phyloP scores from a whole-genome alignment of 1,284 basidiomycete genomes.

The Sporisorium reilianum region DNA sequence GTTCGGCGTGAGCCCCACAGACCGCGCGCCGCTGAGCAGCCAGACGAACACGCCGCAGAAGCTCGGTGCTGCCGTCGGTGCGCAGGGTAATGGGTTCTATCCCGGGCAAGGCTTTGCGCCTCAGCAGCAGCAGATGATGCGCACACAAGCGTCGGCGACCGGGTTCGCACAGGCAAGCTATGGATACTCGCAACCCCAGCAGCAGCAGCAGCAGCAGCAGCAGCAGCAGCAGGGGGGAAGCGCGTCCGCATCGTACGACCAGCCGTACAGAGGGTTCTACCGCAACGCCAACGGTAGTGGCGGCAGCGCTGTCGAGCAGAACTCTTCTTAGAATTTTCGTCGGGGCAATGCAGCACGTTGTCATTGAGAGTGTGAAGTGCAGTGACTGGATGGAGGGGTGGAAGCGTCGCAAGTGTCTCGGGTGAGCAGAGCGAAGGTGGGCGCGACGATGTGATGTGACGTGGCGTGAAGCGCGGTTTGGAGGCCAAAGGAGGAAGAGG shows the following conservation, averaged over 20 bases:
- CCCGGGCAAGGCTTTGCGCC: background rate
- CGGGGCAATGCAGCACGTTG: too few species aligned
- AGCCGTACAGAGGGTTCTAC: slow-evolving; percentile 23
- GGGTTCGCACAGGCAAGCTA: background rate
- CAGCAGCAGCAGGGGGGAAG: slow-evolving; percentile 1
- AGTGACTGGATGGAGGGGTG: too few species aligned
- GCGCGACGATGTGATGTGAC: too few species aligned
- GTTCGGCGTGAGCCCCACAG: slow-evolving; percentile 23
- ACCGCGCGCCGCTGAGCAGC: slow-evolving; percentile 13
- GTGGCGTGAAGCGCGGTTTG: too few species aligned
- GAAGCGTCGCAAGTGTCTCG: too few species aligned
- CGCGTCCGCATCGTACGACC: slow-evolving; percentile 24
- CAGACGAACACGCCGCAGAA: slow-evolving; percentile 30
- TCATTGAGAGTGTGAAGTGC: too few species aligned
- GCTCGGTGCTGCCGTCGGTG: slow-evolving; percentile 2
- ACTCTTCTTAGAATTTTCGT: slow-evolving; percentile 5
- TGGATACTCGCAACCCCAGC: slow-evolving; percentile 14
- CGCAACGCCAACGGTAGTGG: slow-evolving; percentile 21
- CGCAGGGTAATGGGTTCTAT: background rate
- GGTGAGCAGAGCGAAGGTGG: too few species aligned
- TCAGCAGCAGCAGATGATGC: slow-evolving; percentile 15
- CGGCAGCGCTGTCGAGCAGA: slow-evolving; percentile 30
- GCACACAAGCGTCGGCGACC: background rate
- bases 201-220: slow-evolving; percentile 9
- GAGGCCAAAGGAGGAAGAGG: too few species aligned